phyloP scores from a whole-genome alignment of 257 asterid genomes.

The Solanum megistacrolobum region DNA sequence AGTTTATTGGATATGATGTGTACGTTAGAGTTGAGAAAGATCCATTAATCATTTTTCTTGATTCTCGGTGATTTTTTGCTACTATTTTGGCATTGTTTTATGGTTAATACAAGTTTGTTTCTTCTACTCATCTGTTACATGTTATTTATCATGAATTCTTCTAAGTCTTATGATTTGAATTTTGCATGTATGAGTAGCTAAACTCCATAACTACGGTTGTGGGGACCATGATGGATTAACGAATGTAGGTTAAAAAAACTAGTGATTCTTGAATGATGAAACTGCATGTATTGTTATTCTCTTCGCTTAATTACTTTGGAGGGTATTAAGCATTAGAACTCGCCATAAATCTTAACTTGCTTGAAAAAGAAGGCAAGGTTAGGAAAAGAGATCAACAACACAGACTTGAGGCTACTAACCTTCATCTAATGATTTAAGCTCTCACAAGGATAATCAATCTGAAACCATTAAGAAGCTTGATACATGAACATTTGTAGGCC shows the following conservation, averaged over 20 bases:
- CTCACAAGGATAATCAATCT: neutral
- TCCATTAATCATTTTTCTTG: neutral
- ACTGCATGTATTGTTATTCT: neutral
- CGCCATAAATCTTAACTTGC: neutral
- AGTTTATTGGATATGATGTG: neutral
- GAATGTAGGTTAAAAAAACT: neutral
- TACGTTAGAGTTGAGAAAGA: neutral
- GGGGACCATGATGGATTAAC: neutral
- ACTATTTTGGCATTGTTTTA: neutral
- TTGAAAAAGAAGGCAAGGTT: neutral
- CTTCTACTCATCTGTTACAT: neutral
- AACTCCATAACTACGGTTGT: neutral
- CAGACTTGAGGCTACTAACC: neutral
- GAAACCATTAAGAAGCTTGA: neutral
- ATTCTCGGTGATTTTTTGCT: neutral
- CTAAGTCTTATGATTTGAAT: neutral
- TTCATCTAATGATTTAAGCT: neutral
- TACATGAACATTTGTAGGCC: neutral
- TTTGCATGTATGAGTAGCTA: neutral
- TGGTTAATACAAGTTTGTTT: neutral
- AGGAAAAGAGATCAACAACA: neutral
- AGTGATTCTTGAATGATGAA: neutral
- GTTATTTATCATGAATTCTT: neutral
- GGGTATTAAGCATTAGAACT: neutral
- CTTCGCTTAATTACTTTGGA: neutral